Conservation (phyloP, 495 filamentous ascomycete species). For the Pseudomonodictys pantanalensis region DNA sequence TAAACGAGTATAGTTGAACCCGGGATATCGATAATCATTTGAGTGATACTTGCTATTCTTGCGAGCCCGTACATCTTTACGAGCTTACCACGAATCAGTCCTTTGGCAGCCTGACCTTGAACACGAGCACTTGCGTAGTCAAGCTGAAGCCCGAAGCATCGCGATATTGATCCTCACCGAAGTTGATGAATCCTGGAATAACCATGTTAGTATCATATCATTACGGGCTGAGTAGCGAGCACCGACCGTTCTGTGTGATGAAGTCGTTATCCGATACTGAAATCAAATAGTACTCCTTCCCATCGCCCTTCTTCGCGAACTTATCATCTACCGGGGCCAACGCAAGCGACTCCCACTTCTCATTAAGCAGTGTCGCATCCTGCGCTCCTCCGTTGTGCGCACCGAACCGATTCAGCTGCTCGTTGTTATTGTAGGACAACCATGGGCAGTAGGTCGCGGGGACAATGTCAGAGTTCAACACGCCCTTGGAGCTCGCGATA, state of each 20-base stretch:
- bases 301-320: constrained; percentile 26
- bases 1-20: background rate
- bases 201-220: background rate
- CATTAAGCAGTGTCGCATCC: constrained; percentile 60
- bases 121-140: constrained; percentile 69
- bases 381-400: constrained; percentile 65
- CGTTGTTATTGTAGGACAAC: constrained; percentile 70
- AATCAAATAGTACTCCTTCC: constrained; percentile 66
- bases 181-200: constrained; percentile 56
- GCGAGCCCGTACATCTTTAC: background rate
- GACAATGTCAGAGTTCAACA: constrained; percentile 55
- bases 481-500: constrained; percentile 54
- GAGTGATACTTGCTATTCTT: background rate
- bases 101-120: constrained; percentile 61
- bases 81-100: constrained; percentile 31
- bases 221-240: background rate
- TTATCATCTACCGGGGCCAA: constrained; percentile 59
- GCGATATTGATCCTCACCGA: constrained; percentile 57
- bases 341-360: constrained; percentile 79
- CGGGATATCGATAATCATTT: too few species aligned
- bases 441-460: constrained; percentile 67
- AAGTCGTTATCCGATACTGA: constrained; percentile 76
- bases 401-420: constrained; percentile 64
- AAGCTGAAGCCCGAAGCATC: constrained; percentile 64
- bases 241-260: constrained; percentile 70